A percentile compares a stretch with the other conserved stretches of the same genome.
These are phyloP conservation scores for Colletotrichum chrysophilum DNA, from an alignment of 2,329 filamentous ascomycete species.

Conservation along the genomic window DNA sequence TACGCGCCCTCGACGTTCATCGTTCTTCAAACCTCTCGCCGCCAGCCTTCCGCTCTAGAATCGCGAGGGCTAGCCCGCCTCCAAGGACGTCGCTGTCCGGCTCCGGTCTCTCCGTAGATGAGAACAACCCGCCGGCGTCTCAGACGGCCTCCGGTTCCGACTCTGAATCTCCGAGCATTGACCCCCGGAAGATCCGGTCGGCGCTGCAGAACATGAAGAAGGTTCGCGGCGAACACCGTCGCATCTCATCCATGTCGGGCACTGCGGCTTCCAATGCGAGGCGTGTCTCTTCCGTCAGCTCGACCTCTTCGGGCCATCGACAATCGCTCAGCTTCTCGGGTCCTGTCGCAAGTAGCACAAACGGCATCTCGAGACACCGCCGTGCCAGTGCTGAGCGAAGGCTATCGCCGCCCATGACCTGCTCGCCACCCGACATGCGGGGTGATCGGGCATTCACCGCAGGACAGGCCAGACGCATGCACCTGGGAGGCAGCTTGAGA, in stretches of 20 bases:
- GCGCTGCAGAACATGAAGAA: conserved; percentile 60
- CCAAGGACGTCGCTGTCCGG: conserved; percentile 37
- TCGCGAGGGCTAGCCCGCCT: conserved; percentile 34
- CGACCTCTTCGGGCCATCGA: background rate
- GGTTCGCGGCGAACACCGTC: conserved; percentile 39
- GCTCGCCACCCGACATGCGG: conserved; percentile 49
- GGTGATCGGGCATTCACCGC: conserved; percentile 51
- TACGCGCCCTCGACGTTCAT: conserved; percentile 55
- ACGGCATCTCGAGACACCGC: conserved; percentile 61
- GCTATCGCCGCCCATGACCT: conserved; percentile 58
- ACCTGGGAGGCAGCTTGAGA: conserved; percentile 49
- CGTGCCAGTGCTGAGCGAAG: conserved; percentile 56
- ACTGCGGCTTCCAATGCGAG: conserved; percentile 40
- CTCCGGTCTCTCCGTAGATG: conserved; percentile 41
- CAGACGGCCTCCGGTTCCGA: conserved; percentile 46
- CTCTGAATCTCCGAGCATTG: conserved; percentile 55
- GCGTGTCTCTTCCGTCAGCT: conserved; percentile 49
- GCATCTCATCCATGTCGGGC: conserved; percentile 44
- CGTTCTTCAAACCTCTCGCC: conserved; percentile 58
- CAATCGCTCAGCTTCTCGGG: conserved; percentile 42
- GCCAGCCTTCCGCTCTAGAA: conserved; percentile 36
- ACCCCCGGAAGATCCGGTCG: conserved; percentile 59
- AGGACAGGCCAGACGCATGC: conserved; percentile 64
- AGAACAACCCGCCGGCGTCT: conserved; percentile 57
- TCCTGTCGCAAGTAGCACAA: conserved; percentile 52